phyloP scores from a whole-genome alignment of 441 rosid genomes.

The Arabidopsis hybrid region DNA sequence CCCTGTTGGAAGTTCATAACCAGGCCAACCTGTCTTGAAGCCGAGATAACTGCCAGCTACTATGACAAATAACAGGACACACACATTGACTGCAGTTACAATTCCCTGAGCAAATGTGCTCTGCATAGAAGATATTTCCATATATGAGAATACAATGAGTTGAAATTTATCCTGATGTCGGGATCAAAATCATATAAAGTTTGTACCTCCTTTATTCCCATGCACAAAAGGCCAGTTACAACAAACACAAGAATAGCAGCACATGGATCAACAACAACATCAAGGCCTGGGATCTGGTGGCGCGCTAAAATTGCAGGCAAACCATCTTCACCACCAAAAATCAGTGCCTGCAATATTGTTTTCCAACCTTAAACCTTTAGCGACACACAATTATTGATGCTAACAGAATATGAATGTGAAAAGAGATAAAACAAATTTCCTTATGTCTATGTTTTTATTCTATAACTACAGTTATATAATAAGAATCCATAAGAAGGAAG shows the following conservation, averaged over 20 bases:
- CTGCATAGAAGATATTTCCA: slow-evolving; percentile 53
- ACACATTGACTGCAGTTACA: slow-evolving; percentile 80
- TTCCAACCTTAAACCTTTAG: slow-evolving; percentile 22
- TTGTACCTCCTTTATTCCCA: slow-evolving; percentile 95
- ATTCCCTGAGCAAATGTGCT: slow-evolving; percentile 85
- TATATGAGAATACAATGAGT: slow-evolving; percentile 5
- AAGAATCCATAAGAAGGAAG: not conserved
- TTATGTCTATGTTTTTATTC: not conserved
- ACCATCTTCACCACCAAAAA: slow-evolving; percentile 86
- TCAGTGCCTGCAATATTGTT: slow-evolving; percentile 63
- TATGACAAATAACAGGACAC: slow-evolving; percentile 87
- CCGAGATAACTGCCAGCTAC: slow-evolving; percentile 89
- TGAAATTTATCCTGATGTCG: not conserved
- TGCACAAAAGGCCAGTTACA: slow-evolving; percentile 89
- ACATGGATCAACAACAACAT: slow-evolving; percentile 88
- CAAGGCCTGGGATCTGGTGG: slow-evolving; percentile 83
- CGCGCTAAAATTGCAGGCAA: slow-evolving; percentile 82
- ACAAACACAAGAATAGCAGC: slow-evolving; percentile 83
- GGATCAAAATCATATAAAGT: slow-evolving; percentile 6
- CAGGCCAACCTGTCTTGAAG: slow-evolving; percentile 90
- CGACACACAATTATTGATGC: not conserved
- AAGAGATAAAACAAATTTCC: not conserved
- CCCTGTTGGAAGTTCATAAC: slow-evolving; percentile 95
- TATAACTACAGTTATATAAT: not conserved
- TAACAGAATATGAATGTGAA: not conserved